Evolutionary conservation across 805 yeast genomes (phyloP).

Genomic region (Yamadazyma kitorensis): DNA sequence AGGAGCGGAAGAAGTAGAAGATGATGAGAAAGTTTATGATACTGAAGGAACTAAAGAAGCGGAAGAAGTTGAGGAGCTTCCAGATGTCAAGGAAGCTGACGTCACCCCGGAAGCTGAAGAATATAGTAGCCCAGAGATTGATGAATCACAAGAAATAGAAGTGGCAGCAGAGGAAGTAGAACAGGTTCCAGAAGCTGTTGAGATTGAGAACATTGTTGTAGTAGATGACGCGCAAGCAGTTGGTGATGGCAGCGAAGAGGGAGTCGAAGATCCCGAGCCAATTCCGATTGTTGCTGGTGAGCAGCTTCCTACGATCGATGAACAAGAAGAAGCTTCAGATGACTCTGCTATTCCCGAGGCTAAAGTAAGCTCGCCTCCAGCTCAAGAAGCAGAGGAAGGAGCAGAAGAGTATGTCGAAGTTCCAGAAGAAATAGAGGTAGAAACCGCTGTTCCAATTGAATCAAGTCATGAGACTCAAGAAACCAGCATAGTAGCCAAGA

Average conservation of each 20-base stretch:
- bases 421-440: not conserved
- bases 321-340: no score
- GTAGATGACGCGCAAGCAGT: slow-evolving; percentile 6
- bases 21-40: slow-evolving; percentile 3
- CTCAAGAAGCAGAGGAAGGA: slow-evolving; percentile 6
- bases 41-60: not conserved
- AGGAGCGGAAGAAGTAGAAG: slow-evolving; percentile 11
- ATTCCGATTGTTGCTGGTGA: no score
- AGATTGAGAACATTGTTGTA: slow-evolving; percentile 9
- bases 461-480: no score
- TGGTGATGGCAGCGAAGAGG: slow-evolving; percentile 16
- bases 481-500: no score
- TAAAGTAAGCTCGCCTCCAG: no score
- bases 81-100: not conserved
- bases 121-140: no score
- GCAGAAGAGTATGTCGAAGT: slow-evolving; percentile 33
- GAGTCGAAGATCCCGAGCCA: slow-evolving; percentile 21
- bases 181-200: slow-evolving; percentile 7
- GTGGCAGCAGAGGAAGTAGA: slow-evolving; percentile 3
- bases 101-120: not conserved
- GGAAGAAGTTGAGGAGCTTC: not conserved
- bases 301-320: no score
- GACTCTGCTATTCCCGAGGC: no score
- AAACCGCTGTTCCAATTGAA: not conserved
- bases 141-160: not conserved